These are phyloP conservation scores for Gossypioides kirkii DNA, from an alignment of 345 rosid species.

Conservation along the genomic window DNA sequence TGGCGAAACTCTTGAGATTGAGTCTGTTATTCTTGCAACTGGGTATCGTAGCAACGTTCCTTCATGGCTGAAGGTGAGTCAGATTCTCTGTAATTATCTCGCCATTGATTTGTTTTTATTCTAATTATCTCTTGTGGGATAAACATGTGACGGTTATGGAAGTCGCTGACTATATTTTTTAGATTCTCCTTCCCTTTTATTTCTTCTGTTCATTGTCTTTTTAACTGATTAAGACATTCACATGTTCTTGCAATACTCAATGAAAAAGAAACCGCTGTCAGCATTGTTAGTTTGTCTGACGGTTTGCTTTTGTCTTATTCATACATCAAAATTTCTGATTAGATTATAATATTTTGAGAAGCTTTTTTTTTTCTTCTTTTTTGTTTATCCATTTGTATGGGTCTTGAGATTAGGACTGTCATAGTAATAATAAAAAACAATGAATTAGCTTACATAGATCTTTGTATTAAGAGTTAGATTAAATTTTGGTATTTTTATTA, in stretches of 20 bases:
- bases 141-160: constrained; percentile 27
- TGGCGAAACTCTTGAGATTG: constrained; percentile 53
- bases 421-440: constrained; percentile 5
- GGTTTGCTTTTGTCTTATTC: constrained; percentile 18
- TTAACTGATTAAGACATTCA: constrained; percentile 16
- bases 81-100: background rate
- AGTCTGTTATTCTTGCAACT: constrained; percentile 76
- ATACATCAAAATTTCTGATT: constrained; percentile 1
- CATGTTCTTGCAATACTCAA: constrained; percentile 6
- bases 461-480: too few species aligned
- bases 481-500: too few species aligned
- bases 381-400: background rate
- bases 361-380: background rate
- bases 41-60: constrained; percentile 95
- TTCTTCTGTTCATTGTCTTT: background rate
- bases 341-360: constrained; percentile 10
- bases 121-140: background rate
- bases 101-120: constrained; percentile 4
- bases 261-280: constrained; percentile 17
- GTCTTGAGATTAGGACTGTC: constrained; percentile 8
- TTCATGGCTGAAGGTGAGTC: constrained; percentile 77
- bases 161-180: constrained; percentile 3
- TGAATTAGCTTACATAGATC: background rate
- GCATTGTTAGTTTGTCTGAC: constrained; percentile 18
- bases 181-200: background rate